Percentiles rank a stretch among this genome's conserved stretches.
Evolutionary conservation across 139 green algal genomes (phyloP).

Genomic region (Spirogloea muscicola): DNA sequence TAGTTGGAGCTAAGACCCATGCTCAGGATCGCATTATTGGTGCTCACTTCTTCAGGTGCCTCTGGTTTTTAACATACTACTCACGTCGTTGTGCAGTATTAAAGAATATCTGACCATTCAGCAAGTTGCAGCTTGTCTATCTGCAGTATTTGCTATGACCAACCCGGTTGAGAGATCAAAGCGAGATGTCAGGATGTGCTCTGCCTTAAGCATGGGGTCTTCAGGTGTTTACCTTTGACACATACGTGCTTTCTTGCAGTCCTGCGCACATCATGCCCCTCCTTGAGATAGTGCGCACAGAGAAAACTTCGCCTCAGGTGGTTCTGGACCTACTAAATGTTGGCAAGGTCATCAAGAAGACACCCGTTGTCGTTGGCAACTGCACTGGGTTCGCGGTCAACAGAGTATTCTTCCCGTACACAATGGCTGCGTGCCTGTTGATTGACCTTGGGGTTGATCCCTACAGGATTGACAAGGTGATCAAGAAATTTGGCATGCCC

Average conservation of each 20-base stretch:
- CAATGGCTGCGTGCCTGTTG: constrained; percentile 85
- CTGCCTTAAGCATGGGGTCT: background rate
- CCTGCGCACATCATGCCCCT: constrained; percentile 98
- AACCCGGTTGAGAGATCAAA: no score
- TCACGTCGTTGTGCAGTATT: no score
- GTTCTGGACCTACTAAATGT: constrained; percentile 87
- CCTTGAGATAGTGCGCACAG: constrained; percentile 93
- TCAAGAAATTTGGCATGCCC: constrained; percentile 91
- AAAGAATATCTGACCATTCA: no score
- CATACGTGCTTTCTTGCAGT: constrained; percentile 63
- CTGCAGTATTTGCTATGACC: no score
- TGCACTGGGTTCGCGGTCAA: constrained; percentile 99
- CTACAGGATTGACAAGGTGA: constrained; percentile 80
- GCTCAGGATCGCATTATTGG: constrained; percentile 79
- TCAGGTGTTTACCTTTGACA: background rate
- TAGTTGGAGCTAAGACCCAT: constrained; percentile 67
- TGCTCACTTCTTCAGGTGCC: constrained; percentile 50
- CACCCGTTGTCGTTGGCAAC: constrained; percentile 96
- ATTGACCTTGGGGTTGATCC: constrained; percentile 82
- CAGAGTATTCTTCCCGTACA: constrained; percentile 99
- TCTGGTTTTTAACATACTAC: constrained; percentile 23
- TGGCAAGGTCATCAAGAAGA: constrained; percentile 90
- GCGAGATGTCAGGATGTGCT: background rate
- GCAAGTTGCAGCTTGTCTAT: no score
- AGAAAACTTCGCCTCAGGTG: constrained; percentile 78